A percentile compares a stretch with the other conserved stretches of the same genome.
phyloP scores from a whole-genome alignment of 2,329 filamentous ascomycete genomes.

The Alternaria triticina region DNA sequence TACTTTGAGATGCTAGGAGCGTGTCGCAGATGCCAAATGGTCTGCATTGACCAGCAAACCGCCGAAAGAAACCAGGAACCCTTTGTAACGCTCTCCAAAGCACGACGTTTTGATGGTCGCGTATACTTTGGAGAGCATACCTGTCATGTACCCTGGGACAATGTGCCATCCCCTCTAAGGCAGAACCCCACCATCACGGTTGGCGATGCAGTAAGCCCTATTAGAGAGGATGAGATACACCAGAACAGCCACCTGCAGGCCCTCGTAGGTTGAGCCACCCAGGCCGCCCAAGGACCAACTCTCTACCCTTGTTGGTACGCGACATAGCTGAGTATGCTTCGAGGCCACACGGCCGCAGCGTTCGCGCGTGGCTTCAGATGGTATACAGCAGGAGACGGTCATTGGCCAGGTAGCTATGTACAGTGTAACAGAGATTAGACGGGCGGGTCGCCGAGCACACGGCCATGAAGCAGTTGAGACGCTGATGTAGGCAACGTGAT shows the following conservation, averaged over 20 bases:
- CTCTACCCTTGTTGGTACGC: conserved; percentile 7
- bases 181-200: conserved; percentile 49
- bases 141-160: conserved; percentile 47
- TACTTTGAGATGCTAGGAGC: conserved; percentile 76
- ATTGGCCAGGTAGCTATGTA: conserved; percentile 31
- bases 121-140: conserved; percentile 88
- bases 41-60: conserved; percentile 88
- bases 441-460: conserved; percentile 26
- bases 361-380: conserved; percentile 40
- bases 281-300: conserved; percentile 6
- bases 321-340: conserved; percentile 22
- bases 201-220: conserved; percentile 44
- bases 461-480: conserved; percentile 27
- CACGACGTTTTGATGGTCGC: conserved; percentile 79
- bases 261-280: conserved; percentile 32
- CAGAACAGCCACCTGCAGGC: conserved; percentile 31
- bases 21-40: conserved; percentile 93
- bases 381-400: conserved; percentile 16
- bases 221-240: conserved; percentile 37
- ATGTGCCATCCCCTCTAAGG: conserved; percentile 25
- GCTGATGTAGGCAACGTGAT: conserved; percentile 29
- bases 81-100: conserved; percentile 86
- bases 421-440: conserved; percentile 28
- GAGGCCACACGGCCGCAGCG: conserved; percentile 23
- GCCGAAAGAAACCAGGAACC: conserved; percentile 82